Percentiles rank a stretch among this genome's conserved stretches.
Conservation (phyloP, 331 rosid species). For the Spiraea crenata region DNA sequence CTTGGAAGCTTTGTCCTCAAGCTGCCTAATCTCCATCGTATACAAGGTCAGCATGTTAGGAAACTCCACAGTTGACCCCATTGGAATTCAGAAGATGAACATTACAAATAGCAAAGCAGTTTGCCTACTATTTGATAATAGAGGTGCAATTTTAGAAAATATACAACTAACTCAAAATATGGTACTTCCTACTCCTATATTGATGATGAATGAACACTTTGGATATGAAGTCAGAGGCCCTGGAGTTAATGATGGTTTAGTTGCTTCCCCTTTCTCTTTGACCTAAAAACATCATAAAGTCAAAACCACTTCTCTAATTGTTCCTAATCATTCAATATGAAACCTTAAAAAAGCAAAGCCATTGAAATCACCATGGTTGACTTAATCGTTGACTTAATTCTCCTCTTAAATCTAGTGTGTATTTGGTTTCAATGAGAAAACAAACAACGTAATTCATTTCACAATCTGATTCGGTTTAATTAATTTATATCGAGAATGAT, state of each 20-base stretch:
- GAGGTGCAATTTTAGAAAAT: background rate
- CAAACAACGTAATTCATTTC: no score
- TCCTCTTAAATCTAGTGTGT: background rate
- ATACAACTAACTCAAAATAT: background rate
- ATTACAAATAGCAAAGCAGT: conserved; percentile 4
- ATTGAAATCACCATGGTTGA: background rate
- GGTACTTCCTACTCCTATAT: no score
- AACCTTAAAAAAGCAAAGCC: conserved; percentile 1
- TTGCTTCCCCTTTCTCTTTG: background rate
- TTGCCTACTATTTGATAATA: conserved; percentile 17
- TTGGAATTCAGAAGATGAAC: background rate
- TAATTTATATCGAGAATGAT: no score
- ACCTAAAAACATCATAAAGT: conserved; percentile 2
- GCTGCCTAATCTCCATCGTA: background rate
- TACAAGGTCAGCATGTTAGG: background rate
- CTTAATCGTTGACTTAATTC: background rate
- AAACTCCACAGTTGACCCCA: background rate
- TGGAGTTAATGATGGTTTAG: conserved; percentile 4
- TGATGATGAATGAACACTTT: background rate
- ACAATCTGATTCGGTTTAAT: no score
- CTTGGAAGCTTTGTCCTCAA: background rate
- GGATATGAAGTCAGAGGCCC: conserved; percentile 5
- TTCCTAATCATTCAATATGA: conserved; percentile 9
- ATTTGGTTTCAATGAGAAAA: background rate
- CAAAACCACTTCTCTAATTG: conserved; percentile 1